Conservation (phyloP, 2,329 filamentous ascomycete species). For the Pyricularia sp. region DNA sequence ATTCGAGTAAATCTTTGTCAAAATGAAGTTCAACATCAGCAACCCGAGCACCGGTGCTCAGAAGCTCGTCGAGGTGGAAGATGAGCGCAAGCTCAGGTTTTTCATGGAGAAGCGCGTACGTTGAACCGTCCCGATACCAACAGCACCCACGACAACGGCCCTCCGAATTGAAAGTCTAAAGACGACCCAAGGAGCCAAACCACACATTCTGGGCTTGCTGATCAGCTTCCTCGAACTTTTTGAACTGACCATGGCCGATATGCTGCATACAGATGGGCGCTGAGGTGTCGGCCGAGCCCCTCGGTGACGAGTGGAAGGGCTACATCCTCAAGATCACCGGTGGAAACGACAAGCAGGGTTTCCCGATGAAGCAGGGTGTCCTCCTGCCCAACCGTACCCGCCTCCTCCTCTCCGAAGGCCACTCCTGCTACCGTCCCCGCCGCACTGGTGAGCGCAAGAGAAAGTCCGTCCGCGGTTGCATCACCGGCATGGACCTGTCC, state of each 20-base stretch:
- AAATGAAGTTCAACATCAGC: constrained; percentile 46
- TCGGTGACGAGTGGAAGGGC: constrained; percentile 99
- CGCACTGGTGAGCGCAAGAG: constrained; percentile 98
- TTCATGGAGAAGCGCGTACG: constrained; percentile 14
- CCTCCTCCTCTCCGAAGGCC: constrained; percentile 87
- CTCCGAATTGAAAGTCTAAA: not conserved
- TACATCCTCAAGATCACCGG: constrained; percentile 99
- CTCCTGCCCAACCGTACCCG: constrained; percentile 98
- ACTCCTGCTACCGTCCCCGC: constrained; percentile 98
- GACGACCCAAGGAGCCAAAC: not conserved
- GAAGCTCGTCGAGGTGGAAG: constrained; percentile 97
- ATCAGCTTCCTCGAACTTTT: not conserved
- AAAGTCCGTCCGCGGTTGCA: constrained; percentile 98
- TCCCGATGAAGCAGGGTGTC: constrained; percentile 99
- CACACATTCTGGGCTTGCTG: not conserved
- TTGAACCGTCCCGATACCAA: constrained; percentile 6
- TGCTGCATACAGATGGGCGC: constrained; percentile 56
- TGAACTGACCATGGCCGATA: constrained; percentile 12
- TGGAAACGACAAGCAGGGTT: constrained; percentile 99
- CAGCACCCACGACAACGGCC: not conserved
- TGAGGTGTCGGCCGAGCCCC: constrained; percentile 84
- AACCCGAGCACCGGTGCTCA: constrained; percentile 99
- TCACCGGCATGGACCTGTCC: constrained; percentile 88
- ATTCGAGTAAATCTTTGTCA: not conserved
- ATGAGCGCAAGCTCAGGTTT: constrained; percentile 97